These are phyloP conservation scores for Melampsora abietis-canadensis DNA, from an alignment of 1,284 basidiomycete species.

Conservation along the genomic window DNA sequence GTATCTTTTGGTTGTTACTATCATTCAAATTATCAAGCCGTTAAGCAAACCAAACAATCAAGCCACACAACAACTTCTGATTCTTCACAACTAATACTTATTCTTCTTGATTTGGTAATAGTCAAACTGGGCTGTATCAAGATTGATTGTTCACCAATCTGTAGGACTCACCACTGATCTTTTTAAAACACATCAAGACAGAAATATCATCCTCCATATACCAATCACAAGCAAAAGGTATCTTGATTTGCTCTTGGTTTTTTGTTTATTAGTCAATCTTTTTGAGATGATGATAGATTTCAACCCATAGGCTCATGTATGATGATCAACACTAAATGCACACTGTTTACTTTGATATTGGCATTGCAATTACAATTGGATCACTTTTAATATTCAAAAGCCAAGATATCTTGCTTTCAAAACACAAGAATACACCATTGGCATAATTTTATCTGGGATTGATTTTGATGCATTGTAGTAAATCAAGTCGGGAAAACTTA, in stretches of 20 bases:
- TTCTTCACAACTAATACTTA: too few species aligned
- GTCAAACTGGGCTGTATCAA: constrained; percentile 68
- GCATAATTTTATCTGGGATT: too few species aligned
- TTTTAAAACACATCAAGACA: constrained; percentile 84
- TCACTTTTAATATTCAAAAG: too few species aligned
- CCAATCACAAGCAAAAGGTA: constrained; percentile 66
- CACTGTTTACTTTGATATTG: constrained; percentile 79
- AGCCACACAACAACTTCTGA: too few species aligned
- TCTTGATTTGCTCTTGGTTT: constrained; percentile 42
- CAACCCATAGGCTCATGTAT: constrained; percentile 80
- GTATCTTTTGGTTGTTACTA: too few species aligned
- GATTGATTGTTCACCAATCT: constrained; percentile 66
- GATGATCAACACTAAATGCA: constrained; percentile 67
- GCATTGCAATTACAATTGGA: constrained; percentile 69
- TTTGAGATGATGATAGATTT: constrained; percentile 63
- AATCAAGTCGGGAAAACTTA: too few species aligned
- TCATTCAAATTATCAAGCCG: too few species aligned
- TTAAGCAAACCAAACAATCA: too few species aligned
- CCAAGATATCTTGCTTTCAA: too few species aligned
- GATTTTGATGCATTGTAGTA: too few species aligned
- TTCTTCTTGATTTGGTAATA: too few species aligned
- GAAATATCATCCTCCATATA: constrained; percentile 70
- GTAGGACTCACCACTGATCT: constrained; percentile 64
- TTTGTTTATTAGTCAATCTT: constrained; percentile 42
- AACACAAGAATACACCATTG: too few species aligned